Evolutionary conservation across 139 green algal species (phyloP).

Genomic region (Chlorella sp.): DNA sequence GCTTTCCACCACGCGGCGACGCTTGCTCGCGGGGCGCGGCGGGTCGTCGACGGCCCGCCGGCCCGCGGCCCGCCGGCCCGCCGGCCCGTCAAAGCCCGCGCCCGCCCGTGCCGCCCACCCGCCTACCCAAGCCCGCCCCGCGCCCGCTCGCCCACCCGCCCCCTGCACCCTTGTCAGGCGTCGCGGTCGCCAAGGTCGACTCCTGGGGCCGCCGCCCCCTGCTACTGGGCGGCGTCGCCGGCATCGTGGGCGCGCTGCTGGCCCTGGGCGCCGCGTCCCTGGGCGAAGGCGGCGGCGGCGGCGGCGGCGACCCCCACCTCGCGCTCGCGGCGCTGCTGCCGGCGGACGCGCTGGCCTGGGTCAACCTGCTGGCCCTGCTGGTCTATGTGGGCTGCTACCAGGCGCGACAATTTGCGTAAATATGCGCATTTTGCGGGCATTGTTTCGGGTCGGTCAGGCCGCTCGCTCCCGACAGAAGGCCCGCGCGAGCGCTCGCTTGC

Average conservation of each 20-base stretch:
- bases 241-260: constrained; percentile 69
- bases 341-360: constrained; percentile 28
- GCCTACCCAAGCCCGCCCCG: too few relatives aligned
- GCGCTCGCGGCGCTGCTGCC: constrained; percentile 22
- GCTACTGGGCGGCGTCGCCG: constrained; percentile 78
- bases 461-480: too few relatives aligned
- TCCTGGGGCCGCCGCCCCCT: constrained; percentile 78
- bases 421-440: too few relatives aligned
- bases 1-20: too few relatives aligned
- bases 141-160: too few relatives aligned
- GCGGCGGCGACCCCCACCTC: background rate
- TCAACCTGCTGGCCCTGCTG: constrained; percentile 78
- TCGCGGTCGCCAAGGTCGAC: constrained; percentile 83
- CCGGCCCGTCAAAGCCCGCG: background rate
- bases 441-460: too few relatives aligned
- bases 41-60: too few relatives aligned
- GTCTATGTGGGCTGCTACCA: constrained; percentile 93
- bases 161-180: background rate
- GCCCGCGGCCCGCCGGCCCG: too few relatives aligned
- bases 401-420: too few relatives aligned
- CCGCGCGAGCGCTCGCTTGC: too few relatives aligned
- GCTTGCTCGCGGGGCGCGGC: too few relatives aligned
- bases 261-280: constrained; percentile 45
- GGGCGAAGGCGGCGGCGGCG: too few relatives aligned
- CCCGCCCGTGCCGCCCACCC: background rate